Evolutionary conservation across 768 basidiomycete species (phyloP), one percentile per base, ranked within the genome.

Genomic region (Floccularia luteovirens): DNA sequence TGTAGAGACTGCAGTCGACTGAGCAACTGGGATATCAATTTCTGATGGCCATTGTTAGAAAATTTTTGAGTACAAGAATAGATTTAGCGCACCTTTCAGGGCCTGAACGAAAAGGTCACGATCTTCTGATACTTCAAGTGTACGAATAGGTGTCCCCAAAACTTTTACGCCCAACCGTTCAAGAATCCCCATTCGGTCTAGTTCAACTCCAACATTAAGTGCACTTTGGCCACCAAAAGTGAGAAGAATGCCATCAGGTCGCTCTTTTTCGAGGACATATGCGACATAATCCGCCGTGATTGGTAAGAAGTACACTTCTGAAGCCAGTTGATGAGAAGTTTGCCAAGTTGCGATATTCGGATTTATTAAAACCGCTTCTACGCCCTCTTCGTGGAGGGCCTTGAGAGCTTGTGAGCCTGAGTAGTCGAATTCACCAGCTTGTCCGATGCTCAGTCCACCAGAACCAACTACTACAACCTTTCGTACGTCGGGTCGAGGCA

Each of bases 291-390:
- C 96, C 38, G 89, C 66, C 0, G 96, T 97, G 53, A 99, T 79
- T 34, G 96, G 96, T 24, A 99, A 64, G 67, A 98, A 99, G 67
- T 98, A 99, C 50, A 98, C 91, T 59, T 97, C 90, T 1, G 85
- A 85, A 21, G 96, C 96, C 47, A 99, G 73, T 59, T 97, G 82
- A 58, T 99, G 96, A 5, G 93, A 97, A 1, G 96, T 98, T 64
- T 99, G 96, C 85, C 94, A 97, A 22, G 96, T 98, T 31, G 96
- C 94, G 48, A 98, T 97, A 58, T 99, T 98, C 34, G 96, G 96
- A 62, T 98, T 99, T 61, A 99, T 90, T 47, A 99, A 81, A 47
- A 99, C 82, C 23, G 91, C 89, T 41, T 87, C 76, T 38, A 99
- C 82, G 39, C 93, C 93, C 59, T 93, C 90, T 61, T 99, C 96